Percentiles rank a stretch among this genome's conserved stretches.
Conservation (phyloP, 2,329 filamentous ascomycete species). For the Corinectria fuckeliana region DNA sequence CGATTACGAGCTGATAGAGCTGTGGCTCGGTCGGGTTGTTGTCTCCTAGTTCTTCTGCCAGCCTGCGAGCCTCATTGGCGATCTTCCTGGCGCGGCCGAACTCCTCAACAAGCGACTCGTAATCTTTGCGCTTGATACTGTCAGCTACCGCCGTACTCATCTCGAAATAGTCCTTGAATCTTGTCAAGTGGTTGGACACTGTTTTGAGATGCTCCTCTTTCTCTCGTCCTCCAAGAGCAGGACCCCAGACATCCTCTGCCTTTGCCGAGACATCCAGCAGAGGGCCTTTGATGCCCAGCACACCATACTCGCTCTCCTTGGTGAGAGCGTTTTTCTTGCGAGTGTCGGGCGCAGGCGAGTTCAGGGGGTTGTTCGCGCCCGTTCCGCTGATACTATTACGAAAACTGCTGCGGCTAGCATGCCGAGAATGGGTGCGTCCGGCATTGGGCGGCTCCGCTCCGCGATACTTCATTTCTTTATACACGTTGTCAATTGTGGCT, state of each 20-base stretch:
- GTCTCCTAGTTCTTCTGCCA: constrained; percentile 64
- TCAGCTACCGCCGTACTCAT: constrained; percentile 79
- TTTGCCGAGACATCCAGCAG: constrained; percentile 90
- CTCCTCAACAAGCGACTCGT: constrained; percentile 85
- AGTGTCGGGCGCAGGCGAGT: constrained; percentile 56
- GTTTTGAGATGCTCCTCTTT: constrained; percentile 87
- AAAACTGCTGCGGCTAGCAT: constrained; percentile 71
- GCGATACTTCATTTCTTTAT: constrained; percentile 91
- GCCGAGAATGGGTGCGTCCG: constrained; percentile 64
- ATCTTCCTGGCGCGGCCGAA: constrained; percentile 84
- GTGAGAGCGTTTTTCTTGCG: constrained; percentile 86
- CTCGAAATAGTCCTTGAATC: constrained; percentile 82
- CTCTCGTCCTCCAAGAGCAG: constrained; percentile 87
- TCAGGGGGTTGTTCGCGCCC: constrained; percentile 47
- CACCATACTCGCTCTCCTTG: constrained; percentile 92
- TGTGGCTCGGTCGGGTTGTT: constrained; percentile 75
- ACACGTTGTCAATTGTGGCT: constrained; percentile 97
- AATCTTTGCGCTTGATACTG: constrained; percentile 88
- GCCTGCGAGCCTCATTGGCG: constrained; percentile 75
- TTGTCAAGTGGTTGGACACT: constrained; percentile 77
- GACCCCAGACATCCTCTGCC: constrained; percentile 97
- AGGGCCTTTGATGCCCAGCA: constrained; percentile 85
- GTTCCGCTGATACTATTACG: constrained; percentile 56
- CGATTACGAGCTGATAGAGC: constrained; percentile 84
- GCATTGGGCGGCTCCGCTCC: constrained; percentile 60